Conservation (phyloP, 2,329 filamentous ascomycete species). For the Fusarium sambucinum region DNA sequence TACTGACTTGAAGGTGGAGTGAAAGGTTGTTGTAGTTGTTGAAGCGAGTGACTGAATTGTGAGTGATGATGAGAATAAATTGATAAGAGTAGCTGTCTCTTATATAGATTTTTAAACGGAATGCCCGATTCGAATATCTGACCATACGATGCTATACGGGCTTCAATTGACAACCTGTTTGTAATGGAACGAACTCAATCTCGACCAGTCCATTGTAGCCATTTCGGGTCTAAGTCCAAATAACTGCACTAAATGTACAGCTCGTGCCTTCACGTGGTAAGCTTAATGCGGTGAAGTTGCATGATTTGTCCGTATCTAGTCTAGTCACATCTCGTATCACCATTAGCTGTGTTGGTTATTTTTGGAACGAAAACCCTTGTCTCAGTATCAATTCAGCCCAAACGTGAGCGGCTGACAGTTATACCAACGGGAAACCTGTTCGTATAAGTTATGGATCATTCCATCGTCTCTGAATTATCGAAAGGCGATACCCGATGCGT, state of each 20-base stretch:
- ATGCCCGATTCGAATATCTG: background rate
- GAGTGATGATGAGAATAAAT: background rate
- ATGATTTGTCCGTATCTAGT: conserved; percentile 1
- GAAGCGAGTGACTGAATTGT: conserved; percentile 23
- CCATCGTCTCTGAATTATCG: conserved; percentile 10
- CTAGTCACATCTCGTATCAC: conserved; percentile 22
- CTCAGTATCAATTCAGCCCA: background rate
- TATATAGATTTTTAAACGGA: conserved; percentile 3
- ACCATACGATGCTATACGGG: conserved; percentile 5
- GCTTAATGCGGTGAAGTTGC: background rate
- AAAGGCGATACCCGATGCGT: conserved; percentile 15
- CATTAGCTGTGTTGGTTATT: background rate
- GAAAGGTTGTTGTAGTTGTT: background rate
- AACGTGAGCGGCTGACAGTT: background rate
- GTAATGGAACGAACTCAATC: background rate
- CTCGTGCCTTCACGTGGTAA: conserved; percentile 6
- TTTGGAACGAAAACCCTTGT: conserved; percentile 5
- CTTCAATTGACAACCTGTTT: background rate
- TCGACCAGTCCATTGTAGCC: conserved; percentile 12
- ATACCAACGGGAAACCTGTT: background rate
- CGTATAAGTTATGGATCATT: conserved; percentile 25
- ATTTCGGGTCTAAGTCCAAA: background rate
- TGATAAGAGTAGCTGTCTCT: background rate
- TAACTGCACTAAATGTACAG: background rate
- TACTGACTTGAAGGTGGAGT: background rate